Evolutionary conservation across 75 land plant genomes (phyloP).

Genomic region (Azolla pinnata): DNA sequence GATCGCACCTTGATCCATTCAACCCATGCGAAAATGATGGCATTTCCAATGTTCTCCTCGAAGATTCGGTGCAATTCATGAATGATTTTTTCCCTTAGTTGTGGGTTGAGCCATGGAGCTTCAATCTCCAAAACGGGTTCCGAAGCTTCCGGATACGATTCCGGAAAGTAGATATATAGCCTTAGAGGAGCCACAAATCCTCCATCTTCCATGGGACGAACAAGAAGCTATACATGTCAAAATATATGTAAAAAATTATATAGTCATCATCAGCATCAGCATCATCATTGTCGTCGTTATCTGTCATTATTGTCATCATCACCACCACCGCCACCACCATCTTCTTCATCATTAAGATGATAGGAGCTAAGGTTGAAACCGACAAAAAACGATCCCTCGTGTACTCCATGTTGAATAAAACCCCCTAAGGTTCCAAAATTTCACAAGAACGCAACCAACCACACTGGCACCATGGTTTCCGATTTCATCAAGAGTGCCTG

Average conservation of each 20-base stretch:
- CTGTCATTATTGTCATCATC: neutral
- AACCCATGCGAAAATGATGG: conserved; percentile 35
- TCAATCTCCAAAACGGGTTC: conserved; percentile 24
- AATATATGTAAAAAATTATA: neutral
- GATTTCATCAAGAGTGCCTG: neutral
- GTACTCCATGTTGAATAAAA: too few relatives aligned
- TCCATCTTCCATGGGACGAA: conserved; percentile 13
- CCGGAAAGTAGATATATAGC: conserved; percentile 28
- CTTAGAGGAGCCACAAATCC: neutral
- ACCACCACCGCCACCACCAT: neutral
- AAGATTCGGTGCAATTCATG: conserved; percentile 13
- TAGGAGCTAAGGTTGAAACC: too few relatives aligned
- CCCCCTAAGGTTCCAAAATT: neutral
- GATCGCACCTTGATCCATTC: conserved; percentile 40
- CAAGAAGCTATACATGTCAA: conserved; percentile 16
- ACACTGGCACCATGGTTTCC: neutral
- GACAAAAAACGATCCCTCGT: too few relatives aligned
- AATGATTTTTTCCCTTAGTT: conserved; percentile 10
- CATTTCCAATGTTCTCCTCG: conserved; percentile 25
- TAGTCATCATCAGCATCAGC: neutral
- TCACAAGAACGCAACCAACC: neutral
- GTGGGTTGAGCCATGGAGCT: conserved; percentile 31
- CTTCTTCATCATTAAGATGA: neutral
- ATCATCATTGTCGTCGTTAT: neutral
- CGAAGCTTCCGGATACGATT: conserved; percentile 25